Evolutionary conservation across 257 asterid genomes (phyloP).

Genomic region (Solanum okadae): DNA sequence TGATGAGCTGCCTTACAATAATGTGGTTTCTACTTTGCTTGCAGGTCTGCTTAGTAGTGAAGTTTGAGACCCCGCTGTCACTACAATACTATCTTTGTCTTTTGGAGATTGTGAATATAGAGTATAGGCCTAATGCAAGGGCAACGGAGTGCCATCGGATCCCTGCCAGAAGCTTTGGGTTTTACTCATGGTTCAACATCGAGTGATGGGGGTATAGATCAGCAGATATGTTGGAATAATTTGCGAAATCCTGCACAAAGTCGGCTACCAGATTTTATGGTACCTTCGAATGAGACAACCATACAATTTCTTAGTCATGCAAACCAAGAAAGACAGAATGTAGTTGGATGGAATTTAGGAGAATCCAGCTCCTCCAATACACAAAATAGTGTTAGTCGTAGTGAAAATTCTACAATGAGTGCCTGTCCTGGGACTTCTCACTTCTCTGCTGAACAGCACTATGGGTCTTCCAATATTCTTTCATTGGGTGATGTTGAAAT

Average conservation of each 20-base stretch:
- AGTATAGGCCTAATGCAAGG: slow-evolving; percentile 68
- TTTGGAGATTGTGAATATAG: slow-evolving; percentile 5
- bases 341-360: slow-evolving; percentile 53
- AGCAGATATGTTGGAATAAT: slow-evolving; percentile 58
- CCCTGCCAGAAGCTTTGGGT: slow-evolving; percentile 61
- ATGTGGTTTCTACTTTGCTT: neutral
- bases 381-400: slow-evolving; percentile 26
- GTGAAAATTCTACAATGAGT: slow-evolving; percentile 25
- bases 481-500: slow-evolving; percentile 2
- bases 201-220: slow-evolving; percentile 48
- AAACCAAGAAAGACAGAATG: slow-evolving; percentile 26
- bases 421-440: neutral
- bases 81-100: neutral
- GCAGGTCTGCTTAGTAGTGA: slow-evolving; percentile 36
- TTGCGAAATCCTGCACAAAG: slow-evolving; percentile 42
- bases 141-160: slow-evolving; percentile 51
- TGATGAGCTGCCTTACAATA: neutral
- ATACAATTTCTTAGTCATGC: slow-evolving; percentile 25
- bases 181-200: slow-evolving; percentile 59
- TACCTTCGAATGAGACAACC: slow-evolving; percentile 29
- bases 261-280: slow-evolving; percentile 36
- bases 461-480: slow-evolving; percentile 1
- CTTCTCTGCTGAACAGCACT: neutral
- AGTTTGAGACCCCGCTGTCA: neutral
- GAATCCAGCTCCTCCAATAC: slow-evolving; percentile 55